phyloP scores from a whole-genome alignment of 495 filamentous ascomycete species.

The Massariosphaeria phaeospora region DNA sequence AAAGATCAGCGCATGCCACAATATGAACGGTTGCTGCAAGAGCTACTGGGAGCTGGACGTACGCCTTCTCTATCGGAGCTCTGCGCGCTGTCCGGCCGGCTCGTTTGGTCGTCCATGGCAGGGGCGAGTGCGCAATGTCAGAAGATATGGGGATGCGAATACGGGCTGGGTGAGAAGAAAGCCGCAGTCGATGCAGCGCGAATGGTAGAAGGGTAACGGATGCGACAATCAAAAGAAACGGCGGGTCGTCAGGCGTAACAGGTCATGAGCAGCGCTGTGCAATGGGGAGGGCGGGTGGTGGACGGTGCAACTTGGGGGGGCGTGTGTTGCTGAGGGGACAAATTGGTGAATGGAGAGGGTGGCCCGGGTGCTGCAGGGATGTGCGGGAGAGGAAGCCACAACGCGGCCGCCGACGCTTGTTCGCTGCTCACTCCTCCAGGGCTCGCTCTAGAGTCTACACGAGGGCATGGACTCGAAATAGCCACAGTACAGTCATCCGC shows the following conservation, averaged over 20 bases:
- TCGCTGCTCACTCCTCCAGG: background rate
- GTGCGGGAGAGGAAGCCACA: constrained; percentile 7
- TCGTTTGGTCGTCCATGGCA: constrained; percentile 23
- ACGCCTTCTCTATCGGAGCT: constrained; percentile 31
- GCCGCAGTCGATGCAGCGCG: constrained; percentile 15
- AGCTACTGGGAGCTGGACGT: background rate
- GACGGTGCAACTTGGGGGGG: background rate
- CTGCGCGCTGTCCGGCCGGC: constrained; percentile 10
- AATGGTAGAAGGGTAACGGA: background rate
- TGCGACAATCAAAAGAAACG: no score
- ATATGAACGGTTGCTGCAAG: background rate
- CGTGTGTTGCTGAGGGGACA: constrained; percentile 14
- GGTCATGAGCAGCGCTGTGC: background rate
- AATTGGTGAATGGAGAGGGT: constrained; percentile 12
- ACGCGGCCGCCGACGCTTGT: constrained; percentile 12
- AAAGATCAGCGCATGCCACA: constrained; percentile 5
- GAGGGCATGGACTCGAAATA: no score
- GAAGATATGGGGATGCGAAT: background rate
- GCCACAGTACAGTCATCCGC: no score
- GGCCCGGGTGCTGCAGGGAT: constrained; percentile 10
- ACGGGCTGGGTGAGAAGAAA: constrained; percentile 1
- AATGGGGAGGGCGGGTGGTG: constrained; percentile 4
- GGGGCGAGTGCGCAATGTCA: background rate
- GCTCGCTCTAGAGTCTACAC: no score
- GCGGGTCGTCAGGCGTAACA: constrained; percentile 13